These are phyloP conservation scores for Seiridium unicorne DNA, from an alignment of 2,329 filamentous ascomycete species.

Conservation along the genomic window DNA sequence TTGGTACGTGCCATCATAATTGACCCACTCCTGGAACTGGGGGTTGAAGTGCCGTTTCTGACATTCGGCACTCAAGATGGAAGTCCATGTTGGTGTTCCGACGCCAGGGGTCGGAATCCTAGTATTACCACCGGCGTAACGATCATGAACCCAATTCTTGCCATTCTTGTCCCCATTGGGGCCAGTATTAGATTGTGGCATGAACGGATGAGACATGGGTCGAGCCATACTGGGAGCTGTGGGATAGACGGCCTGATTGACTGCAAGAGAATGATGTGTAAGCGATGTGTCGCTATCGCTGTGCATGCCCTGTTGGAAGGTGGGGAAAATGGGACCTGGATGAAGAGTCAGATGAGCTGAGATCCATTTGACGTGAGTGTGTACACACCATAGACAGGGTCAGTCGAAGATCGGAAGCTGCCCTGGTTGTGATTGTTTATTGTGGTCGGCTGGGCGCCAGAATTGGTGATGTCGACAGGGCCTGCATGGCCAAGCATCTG, in stretches of 20 bases:
- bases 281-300: not conserved
- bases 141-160: not conserved
- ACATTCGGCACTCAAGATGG: conserved; percentile 18
- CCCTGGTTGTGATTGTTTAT: not conserved
- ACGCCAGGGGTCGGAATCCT: not conserved
- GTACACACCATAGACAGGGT: not conserved
- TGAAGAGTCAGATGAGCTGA: not conserved
- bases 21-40: conserved; percentile 16
- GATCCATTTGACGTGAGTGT: no score
- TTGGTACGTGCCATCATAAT: conserved; percentile 8
- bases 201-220: not conserved
- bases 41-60: conserved; percentile 27
- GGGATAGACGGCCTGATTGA: not conserved
- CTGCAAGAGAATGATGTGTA: not conserved
- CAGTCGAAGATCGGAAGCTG: not conserved
- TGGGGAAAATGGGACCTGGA: not conserved
- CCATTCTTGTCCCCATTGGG: not conserved
- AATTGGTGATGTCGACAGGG: not conserved
- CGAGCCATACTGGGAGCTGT: not conserved
- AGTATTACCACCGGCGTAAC: not conserved
- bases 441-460: not conserved
- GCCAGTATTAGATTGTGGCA: not conserved
- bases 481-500: conserved; percentile 13
- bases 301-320: not conserved
- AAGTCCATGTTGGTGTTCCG: not conserved